A percentile compares a stretch with the other conserved stretches of the same genome.
Conservation (phyloP, 78 protist genomes). For the Bigelowiella natans region DNA sequence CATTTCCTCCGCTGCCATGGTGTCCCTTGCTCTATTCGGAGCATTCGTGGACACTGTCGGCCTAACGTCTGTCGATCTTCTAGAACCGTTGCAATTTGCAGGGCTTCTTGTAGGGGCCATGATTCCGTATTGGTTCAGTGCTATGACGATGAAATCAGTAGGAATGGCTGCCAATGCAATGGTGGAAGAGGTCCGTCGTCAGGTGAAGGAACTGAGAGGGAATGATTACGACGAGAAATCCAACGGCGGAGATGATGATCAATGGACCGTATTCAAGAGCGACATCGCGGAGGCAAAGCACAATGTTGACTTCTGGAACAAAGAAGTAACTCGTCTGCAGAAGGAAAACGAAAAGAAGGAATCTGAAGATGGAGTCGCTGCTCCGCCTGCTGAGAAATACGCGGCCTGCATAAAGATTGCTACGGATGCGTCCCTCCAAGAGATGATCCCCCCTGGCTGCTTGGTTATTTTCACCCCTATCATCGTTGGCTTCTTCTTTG, state of each 20-base stretch:
- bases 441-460: constrained; percentile 36
- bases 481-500: constrained; percentile 35
- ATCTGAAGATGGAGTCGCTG: constrained; percentile 17
- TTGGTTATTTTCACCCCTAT: constrained; percentile 51
- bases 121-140: constrained; percentile 55
- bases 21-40: constrained; percentile 51
- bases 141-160: constrained; percentile 59
- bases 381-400: constrained; percentile 1
- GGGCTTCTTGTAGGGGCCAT: constrained; percentile 55
- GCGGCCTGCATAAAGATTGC: constrained; percentile 41
- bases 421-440: constrained; percentile 38
- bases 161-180: constrained; percentile 54
- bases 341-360: too few species aligned
- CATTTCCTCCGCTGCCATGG: constrained; percentile 51
- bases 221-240: too few species aligned
- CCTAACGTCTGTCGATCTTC: not conserved
- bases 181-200: constrained; percentile 50
- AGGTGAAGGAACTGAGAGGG: too few species aligned
- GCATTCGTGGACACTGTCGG: constrained; percentile 37
- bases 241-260: too few species aligned
- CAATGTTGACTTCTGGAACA: too few species aligned
- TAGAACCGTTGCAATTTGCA: constrained; percentile 12
- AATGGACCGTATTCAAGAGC: too few species aligned
- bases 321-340: too few species aligned
- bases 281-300: too few species aligned